Base-by-base conservation (phyloP, 495 filamentous ascomycete species). In the Hypoxylon intermedium region DNA sequence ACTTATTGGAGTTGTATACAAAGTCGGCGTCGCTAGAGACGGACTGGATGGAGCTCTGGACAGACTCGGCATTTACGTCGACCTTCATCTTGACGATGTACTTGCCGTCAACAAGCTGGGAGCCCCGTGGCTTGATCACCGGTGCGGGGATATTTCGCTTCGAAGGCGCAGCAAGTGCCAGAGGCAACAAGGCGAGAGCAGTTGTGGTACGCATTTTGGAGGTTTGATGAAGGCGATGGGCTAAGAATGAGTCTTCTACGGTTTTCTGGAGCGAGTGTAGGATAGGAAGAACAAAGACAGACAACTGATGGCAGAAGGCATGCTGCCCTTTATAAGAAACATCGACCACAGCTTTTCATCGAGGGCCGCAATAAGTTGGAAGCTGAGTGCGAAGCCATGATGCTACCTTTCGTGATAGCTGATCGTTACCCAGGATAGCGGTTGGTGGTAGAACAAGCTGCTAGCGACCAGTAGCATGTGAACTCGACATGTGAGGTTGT, bases 81-180 rank as follows among this genome's bases (percentile, higher is more conserved):
- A 62, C 71, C 37, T 75, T 75, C 33, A 76, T 74, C 63, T 72
- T 72, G 13, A 81, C 74, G 13, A 81, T 80, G 63, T 77, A 81
- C 18, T 71, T 74, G 47, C 73, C 68, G 12, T 72, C 62, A 15
- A 80, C 63, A 20, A 77, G 37, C 34, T 72, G 53, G 38, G 60
- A 53, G 41, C 58, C 65, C 16, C 52, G 59, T 12, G 67, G 67
- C 57, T 60, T 62, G 31, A 70, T 40, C 19, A 72, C 57, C 7
- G 58, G 67, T 33, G 69, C 69, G 13, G 66, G 68, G 4, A 53
- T 26, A 21, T 44, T 53, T 38, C 68, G 66, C 57, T 67, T 67
- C 33, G 65, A 61, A 47, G 69, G 67, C 13, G 54, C 61, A 16
- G 69, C 69, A 30, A 72, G 63, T 45, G 60, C 69, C 63, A 72